Conservation (phyloP, 768 basidiomycete genomes). For the Auriscalpium microsporum region DNA sequence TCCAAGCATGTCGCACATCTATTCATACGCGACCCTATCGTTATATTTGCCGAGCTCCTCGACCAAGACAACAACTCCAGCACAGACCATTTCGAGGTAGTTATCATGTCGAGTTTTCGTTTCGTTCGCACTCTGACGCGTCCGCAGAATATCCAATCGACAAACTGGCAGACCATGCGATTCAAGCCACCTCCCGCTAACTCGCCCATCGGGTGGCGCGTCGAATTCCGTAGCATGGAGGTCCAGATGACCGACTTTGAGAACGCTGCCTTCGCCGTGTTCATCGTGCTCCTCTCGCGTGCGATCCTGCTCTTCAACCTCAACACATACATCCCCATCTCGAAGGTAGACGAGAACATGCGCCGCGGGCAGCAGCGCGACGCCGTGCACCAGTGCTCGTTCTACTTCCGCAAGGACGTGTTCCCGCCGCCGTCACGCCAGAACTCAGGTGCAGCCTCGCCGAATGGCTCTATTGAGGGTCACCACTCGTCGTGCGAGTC, state of each 20-base stretch:
- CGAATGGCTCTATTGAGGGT: slow-evolving; percentile 21
- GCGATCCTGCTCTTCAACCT: slow-evolving; percentile 87
- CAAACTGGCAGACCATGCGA: slow-evolving; percentile 97
- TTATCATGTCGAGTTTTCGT: slow-evolving; percentile 3
- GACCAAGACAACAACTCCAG: slow-evolving; percentile 83
- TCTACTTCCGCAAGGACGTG: slow-evolving; percentile 85
- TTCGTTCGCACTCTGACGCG: not conserved
- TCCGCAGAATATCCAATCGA: slow-evolving; percentile 90
- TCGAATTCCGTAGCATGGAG: slow-evolving; percentile 98
- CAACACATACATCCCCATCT: slow-evolving; percentile 96
- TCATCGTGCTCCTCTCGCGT: slow-evolving; percentile 88
- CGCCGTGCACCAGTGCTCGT: slow-evolving; percentile 65
- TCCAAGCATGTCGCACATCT: slow-evolving; percentile 91
- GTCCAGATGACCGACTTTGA: slow-evolving; percentile 98
- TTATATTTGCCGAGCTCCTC: slow-evolving; percentile 89
- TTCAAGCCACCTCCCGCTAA: slow-evolving; percentile 97
- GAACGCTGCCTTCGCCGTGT: slow-evolving; percentile 94
- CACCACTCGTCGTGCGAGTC: slow-evolving; percentile 23
- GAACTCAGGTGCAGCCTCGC: slow-evolving; percentile 32
- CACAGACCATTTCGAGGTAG: slow-evolving; percentile 93
- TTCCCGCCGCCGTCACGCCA: slow-evolving; percentile 40
- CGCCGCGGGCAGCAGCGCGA: slow-evolving; percentile 75
- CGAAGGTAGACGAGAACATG: slow-evolving; percentile 99
- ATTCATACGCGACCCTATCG: slow-evolving; percentile 95
- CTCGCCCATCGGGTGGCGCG: slow-evolving; percentile 92